A percentile compares a stretch with the other conserved stretches of the same genome.
Conservation (phyloP, 169 alveolate genomes). For the Theileria annulata region DNA sequence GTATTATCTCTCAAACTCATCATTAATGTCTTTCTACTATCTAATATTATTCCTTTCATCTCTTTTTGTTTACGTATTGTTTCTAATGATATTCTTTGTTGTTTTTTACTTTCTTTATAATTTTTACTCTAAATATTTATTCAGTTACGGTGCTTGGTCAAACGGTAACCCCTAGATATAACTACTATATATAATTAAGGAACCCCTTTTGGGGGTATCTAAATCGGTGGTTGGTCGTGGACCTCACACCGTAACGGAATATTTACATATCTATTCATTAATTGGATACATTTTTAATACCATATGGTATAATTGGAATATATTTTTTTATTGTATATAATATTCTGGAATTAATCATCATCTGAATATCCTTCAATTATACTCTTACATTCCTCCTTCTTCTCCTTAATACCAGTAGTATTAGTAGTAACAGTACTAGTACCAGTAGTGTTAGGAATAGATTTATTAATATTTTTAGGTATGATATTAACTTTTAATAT, state of each 20-base stretch:
- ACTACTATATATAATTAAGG: no score
- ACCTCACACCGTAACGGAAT: not conserved
- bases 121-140: conserved; percentile 58
- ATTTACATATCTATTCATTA: no score
- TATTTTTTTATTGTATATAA: conserved; percentile 28
- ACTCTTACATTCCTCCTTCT: not conserved
- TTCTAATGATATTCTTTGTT: conserved; percentile 74
- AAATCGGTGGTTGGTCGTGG: no score
- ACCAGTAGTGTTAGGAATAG: no score
- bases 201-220: no score
- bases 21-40: conserved; percentile 67
- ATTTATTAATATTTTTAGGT: no score
- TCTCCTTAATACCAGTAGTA: not conserved
- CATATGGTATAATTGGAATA: conserved; percentile 51
- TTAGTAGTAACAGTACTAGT: no score
- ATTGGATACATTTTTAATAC: conserved; percentile 45
- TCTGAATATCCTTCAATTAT: conserved; percentile 47
- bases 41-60: conserved; percentile 72
- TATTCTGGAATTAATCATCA: conserved; percentile 7
- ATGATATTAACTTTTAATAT: no score
- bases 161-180: no score
- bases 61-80: conserved; percentile 68
- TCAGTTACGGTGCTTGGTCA: no score
- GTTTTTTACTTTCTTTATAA: conserved; percentile 72
- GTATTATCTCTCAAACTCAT: conserved; percentile 75